Evolutionary conservation across 1,139 yeast species (phyloP).

Genomic region (Debaryomycetaceae sp.): DNA sequence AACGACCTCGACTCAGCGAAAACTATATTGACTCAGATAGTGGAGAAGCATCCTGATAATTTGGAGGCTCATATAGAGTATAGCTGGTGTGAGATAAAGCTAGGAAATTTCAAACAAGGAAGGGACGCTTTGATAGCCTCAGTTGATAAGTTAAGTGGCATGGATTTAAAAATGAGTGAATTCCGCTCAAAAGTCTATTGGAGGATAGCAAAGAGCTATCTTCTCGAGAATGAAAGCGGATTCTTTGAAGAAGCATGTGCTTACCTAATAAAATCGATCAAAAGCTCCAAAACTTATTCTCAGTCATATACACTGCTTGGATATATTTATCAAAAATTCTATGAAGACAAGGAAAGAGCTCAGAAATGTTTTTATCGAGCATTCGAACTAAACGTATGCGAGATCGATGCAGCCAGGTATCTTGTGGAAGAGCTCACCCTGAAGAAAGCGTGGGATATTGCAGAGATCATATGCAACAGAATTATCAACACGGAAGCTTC

Average conservation of each 20-base stretch:
- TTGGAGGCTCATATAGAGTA: slow-evolving; percentile 63
- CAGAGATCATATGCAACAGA: slow-evolving; percentile 67
- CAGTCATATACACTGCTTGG: slow-evolving; percentile 84
- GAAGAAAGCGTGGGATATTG: slow-evolving; percentile 78
- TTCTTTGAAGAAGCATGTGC: slow-evolving; percentile 45
- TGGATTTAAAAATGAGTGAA: slow-evolving; percentile 51
- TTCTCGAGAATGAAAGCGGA: slow-evolving; percentile 17
- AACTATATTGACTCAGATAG: slow-evolving; percentile 48
- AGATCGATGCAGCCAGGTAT: slow-evolving; percentile 68
- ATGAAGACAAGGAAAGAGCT: slow-evolving; percentile 63
- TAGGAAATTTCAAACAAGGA: slow-evolving; percentile 53
- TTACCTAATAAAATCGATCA: slow-evolving; percentile 58
- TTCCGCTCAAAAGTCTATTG: slow-evolving; percentile 60
- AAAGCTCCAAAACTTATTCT: slow-evolving; percentile 61
- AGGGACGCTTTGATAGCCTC: slow-evolving; percentile 46
- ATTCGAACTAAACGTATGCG: slow-evolving; percentile 79
- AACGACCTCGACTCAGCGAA: slow-evolving; percentile 55
- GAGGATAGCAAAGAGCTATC: slow-evolving; percentile 66
- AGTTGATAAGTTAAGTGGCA: slow-evolving; percentile 43
- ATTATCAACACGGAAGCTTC: slow-evolving; percentile 63
- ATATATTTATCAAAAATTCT: slow-evolving; percentile 54
- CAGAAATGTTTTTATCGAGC: slow-evolving; percentile 88
- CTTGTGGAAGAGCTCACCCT: slow-evolving; percentile 67
- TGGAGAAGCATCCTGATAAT: slow-evolving; percentile 49
- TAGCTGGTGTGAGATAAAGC: slow-evolving; percentile 72